Conservation (phyloP, 139 green algal species). For the Auxenochlorella protothecoides region DNA sequence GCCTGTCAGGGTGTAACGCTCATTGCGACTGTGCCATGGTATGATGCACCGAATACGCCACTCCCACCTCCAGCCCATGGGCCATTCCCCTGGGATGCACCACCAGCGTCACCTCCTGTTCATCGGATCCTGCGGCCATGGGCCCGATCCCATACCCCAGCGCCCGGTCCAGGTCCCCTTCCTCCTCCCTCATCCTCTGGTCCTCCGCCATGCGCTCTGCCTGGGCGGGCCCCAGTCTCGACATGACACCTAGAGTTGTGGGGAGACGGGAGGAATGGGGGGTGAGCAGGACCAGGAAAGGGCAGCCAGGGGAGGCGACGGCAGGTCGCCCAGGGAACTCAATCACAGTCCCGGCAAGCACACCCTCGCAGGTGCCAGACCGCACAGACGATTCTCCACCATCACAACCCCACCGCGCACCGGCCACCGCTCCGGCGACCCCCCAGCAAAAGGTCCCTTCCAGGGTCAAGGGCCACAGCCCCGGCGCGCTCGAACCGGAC, state of each 20-base stretch:
- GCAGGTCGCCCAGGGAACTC: too few species aligned
- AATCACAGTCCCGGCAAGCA: background rate
- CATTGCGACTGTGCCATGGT: too few species aligned
- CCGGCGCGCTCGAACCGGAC: too few species aligned
- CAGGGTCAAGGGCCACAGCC: background rate
- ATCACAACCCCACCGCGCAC: background rate
- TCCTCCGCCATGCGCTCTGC: slow-evolving; percentile 11
- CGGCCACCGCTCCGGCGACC: slow-evolving; percentile 1
- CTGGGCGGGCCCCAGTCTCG: slow-evolving; percentile 7
- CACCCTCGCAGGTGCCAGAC: background rate
- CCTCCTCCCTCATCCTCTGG: slow-evolving; percentile 6
- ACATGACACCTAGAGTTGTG: slow-evolving; percentile 3
- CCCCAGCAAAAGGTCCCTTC: background rate
- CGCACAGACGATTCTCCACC: background rate
- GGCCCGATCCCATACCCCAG: slow-evolving; percentile 19
- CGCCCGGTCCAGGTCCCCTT: slow-evolving; percentile 23
- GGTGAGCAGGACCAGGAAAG: too few species aligned
- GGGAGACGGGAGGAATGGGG: background rate
- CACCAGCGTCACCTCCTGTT: slow-evolving; percentile 23
- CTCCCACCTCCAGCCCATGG: too few species aligned
- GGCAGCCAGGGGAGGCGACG: too few species aligned
- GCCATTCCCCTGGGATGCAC: too few species aligned
- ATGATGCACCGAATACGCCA: too few species aligned
- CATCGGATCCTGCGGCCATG: slow-evolving; percentile 10
- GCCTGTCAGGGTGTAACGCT: too few species aligned